Evolutionary conservation across 1,284 basidiomycete genomes (phyloP), one percentile per base, ranked within the genome.

Genomic region (Melampsora occidentalis): DNA sequence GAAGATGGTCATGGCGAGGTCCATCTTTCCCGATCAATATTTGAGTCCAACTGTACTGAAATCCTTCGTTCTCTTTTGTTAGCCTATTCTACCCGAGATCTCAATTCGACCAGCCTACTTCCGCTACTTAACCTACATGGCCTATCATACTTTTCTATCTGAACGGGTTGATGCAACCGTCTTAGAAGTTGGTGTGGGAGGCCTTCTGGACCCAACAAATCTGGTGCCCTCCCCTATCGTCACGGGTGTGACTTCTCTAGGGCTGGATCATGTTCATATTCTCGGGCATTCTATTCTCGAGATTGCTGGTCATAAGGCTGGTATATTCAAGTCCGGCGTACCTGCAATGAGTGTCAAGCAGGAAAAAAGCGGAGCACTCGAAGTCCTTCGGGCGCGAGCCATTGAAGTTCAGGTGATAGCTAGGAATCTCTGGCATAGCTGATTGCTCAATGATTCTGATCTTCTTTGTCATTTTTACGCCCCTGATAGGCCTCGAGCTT

Each of bases 181-280:
- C 62, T 87, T 99, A 42, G 97, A 99, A 86, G 97, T 99, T 49
- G 97, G 97, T 18, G 91, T 99, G 25, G 97, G 97, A 20, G 97
- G 97, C 25, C 87, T 88, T 31, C 94, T 93, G 82, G 97, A 99
- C 83, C 94, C 93, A 81, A 99, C 97, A 39, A 99, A 99, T 81
- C 89, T 97, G 78, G 93, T 99, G 0, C 94, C 93, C 0, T 88
- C 87, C 78, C 97, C 97, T 0, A 83, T 95, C 25, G 91, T 92
- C 5, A 93, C 95, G 0, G 97, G 94, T 7, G 87, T 99, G 57
- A 92, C 94, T 7, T 88, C 94, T 12, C 87, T 99, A 6, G 97
- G 97, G 0, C 87, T 99, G 77, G 97, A 99, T 81, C 97, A 99
- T 84, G 90, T 92, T n/a, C 86, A 87, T 77, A 88, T 98, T 22